Percentiles rank a stretch among this genome's conserved stretches.
phyloP scores from a whole-genome alignment of 495 filamentous ascomycete genomes.

The Xylaria palmicola region DNA sequence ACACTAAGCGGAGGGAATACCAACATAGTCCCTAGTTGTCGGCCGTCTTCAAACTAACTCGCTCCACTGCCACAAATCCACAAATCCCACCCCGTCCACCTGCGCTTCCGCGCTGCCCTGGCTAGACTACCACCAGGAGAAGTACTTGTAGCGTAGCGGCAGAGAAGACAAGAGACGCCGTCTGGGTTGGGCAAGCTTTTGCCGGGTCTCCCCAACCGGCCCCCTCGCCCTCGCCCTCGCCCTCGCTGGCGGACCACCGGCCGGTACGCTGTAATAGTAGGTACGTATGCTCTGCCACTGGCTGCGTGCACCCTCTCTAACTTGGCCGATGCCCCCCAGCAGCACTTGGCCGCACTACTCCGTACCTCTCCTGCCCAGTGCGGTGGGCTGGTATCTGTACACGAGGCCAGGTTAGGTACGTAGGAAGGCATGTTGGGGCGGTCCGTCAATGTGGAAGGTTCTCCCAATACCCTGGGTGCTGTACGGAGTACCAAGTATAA shows the following conservation, averaged over 20 bases:
- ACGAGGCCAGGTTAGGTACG: no score
- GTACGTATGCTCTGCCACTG: not conserved
- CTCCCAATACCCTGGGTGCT: no score
- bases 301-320: no score
- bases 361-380: no score
- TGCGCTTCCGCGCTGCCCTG: constrained; percentile 25
- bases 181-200: not conserved
- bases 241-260: not conserved
- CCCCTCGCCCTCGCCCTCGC: no score
- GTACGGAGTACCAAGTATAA: no score
- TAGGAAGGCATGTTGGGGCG: no score
- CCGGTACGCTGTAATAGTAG: not conserved
- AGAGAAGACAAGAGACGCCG: not conserved
- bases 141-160: not conserved
- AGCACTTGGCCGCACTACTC: no score
- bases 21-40: not conserved
- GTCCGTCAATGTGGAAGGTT: no score
- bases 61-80: constrained; percentile 21
- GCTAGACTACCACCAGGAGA: constrained; percentile 29
- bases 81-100: constrained; percentile 25
- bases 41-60: constrained; percentile 24
- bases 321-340: no score
- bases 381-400: no score
- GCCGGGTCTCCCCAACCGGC: not conserved
- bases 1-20: not conserved